These are phyloP conservation scores for Asterophora parasitica DNA, from an alignment of 768 basidiomycete genomes.

Conservation along the genomic window DNA sequence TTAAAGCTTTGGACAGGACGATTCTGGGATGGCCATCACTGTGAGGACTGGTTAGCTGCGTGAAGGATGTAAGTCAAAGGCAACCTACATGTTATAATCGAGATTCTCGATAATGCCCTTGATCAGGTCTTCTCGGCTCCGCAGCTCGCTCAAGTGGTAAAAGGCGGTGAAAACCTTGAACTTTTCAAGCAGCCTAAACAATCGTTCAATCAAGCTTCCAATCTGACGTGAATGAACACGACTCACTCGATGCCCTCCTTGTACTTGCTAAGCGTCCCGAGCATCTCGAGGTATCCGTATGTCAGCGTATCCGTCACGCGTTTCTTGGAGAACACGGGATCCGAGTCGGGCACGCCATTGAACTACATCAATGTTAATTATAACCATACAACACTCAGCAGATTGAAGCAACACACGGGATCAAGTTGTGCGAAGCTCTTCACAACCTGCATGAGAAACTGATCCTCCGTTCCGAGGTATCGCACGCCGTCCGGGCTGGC, in stretches of 20 bases:
- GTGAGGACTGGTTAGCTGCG: constrained; percentile 8
- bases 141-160: constrained; percentile 89
- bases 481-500: constrained; percentile 78
- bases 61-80: background rate
- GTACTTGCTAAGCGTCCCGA: constrained; percentile 85
- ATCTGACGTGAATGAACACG: background rate
- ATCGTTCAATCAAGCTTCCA: background rate
- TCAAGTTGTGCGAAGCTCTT: constrained; percentile 90
- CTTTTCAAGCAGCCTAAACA: constrained; percentile 77
- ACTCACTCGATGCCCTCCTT: constrained; percentile 86
- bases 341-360: constrained; percentile 65
- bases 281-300: constrained; percentile 92
- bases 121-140: constrained; percentile 88
- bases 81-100: constrained; percentile 80
- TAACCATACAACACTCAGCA: background rate
- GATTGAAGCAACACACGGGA: constrained; percentile 50
- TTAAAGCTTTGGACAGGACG: constrained; percentile 89
- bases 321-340: constrained; percentile 81
- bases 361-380: constrained; percentile 43
- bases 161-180: constrained; percentile 93
- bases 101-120: constrained; percentile 87
- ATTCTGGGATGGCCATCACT: constrained; percentile 96
- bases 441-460: constrained; percentile 76
- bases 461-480: constrained; percentile 79
- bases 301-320: constrained; percentile 80